Evolutionary conservation across 164 flowering plant species (phyloP).

Genomic region (Piper betle): DNA sequence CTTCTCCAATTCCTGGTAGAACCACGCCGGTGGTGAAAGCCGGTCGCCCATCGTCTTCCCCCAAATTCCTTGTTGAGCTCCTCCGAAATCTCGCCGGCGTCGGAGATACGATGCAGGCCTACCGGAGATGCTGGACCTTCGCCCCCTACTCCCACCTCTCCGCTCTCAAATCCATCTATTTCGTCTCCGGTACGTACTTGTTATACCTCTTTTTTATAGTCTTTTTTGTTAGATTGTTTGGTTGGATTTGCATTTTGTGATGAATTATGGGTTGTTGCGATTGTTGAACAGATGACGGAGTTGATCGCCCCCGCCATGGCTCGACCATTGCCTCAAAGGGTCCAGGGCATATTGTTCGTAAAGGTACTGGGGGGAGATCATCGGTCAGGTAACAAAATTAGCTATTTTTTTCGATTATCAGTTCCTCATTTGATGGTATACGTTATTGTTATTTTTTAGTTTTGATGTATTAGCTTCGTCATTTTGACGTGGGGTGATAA

Average conservation of each 20-base stretch:
- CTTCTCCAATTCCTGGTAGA: too few relatives aligned
- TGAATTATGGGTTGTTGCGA: background rate
- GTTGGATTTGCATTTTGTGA: background rate
- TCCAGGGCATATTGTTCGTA: conserved; percentile 65
- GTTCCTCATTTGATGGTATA: too few relatives aligned
- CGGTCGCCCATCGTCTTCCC: too few relatives aligned
- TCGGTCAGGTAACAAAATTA: conserved; percentile 65
- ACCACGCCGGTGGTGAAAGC: too few relatives aligned
- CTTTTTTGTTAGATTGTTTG: background rate
- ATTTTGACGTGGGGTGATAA: too few relatives aligned
- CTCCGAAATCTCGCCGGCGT: too few relatives aligned
- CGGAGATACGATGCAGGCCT: conserved; percentile 8
- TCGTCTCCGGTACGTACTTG: conserved; percentile 1
- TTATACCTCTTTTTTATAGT: background rate
- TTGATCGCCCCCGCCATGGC: conserved; percentile 42
- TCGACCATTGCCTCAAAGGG: conserved; percentile 59
- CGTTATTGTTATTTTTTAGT: too few relatives aligned
- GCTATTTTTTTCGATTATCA: too few relatives aligned
- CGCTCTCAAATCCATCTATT: conserved; percentile 1
- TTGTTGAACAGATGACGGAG: conserved; percentile 36
- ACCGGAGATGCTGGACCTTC: background rate
- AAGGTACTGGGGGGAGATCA: conserved; percentile 99
- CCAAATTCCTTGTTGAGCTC: too few relatives aligned
- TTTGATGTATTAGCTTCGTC: too few relatives aligned
- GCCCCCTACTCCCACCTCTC: background rate